Evolutionary conservation across 176 grass and related monocot species (phyloP).

Genomic region (Carex cristatella): DNA sequence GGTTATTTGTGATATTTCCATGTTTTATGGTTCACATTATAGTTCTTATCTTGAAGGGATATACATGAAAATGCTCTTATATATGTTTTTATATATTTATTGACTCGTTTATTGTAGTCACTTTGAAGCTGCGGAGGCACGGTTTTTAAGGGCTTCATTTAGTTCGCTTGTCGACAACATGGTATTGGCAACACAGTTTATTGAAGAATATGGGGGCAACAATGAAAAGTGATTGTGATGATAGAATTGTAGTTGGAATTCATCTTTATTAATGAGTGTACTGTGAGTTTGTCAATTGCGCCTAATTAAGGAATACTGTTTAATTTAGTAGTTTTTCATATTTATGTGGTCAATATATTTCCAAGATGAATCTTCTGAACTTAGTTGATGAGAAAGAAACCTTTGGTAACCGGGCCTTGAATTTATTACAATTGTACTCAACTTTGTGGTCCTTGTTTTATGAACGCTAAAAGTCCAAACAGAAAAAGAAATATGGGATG

Average conservation of each 20-base stretch:
- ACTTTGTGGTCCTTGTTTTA: not conserved
- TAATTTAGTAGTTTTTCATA: not conserved
- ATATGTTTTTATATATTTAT: not conserved
- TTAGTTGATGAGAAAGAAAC: not conserved
- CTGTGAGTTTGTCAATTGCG: not conserved
- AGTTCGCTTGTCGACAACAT: slow-evolving; percentile 70
- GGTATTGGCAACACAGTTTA: slow-evolving; percentile 65
- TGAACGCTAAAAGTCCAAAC: no score
- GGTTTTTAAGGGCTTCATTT: slow-evolving; percentile 74
- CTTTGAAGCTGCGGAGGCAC: slow-evolving; percentile 76
- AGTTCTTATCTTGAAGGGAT: not conserved
- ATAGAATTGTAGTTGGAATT: not conserved
- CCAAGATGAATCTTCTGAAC: not conserved
- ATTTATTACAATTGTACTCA: not conserved
- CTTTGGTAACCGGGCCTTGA: not conserved
- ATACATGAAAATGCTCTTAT: not conserved
- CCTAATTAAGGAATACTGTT: not conserved
- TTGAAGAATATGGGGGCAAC: slow-evolving; percentile 50
- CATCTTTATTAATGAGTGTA: not conserved
- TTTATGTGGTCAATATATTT: not conserved
- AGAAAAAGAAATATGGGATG: no score
- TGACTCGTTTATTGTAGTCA: slow-evolving; percentile 30
- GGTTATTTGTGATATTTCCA: not conserved
- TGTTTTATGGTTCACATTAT: not conserved
- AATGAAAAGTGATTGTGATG: slow-evolving; percentile 21